Percentiles rank a stretch among this genome's conserved stretches.
Conservation (phyloP, 139 green algal species). For the Klebsormidium nitens region DNA sequence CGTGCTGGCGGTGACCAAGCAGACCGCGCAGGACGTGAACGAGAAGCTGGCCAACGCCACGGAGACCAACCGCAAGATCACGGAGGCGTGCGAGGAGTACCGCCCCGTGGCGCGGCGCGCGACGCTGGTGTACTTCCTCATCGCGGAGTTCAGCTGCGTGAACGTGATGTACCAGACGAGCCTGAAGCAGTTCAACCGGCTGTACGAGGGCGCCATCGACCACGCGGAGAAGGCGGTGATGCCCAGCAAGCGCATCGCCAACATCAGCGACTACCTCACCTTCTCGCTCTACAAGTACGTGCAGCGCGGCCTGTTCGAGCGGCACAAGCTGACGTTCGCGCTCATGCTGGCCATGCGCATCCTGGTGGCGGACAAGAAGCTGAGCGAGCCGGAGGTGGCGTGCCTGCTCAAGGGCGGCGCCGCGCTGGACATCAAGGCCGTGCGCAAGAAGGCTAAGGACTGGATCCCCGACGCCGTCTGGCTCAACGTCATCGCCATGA, state of each 20-base stretch:
- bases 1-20: conserved; percentile 87
- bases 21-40: conserved; percentile 78
- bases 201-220: conserved; percentile 79
- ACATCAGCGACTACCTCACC: conserved; percentile 92
- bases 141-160: conserved; percentile 82
- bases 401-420: conserved; percentile 83
- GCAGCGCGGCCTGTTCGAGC: conserved; percentile 89
- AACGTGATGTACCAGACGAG: conserved; percentile 96
- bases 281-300: conserved; percentile 89
- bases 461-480: conserved; percentile 84
- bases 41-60: conserved; percentile 78
- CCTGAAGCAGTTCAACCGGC: conserved; percentile 68
- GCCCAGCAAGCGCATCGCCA: conserved; percentile 82
- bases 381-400: conserved; percentile 59
- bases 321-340: conserved; percentile 91
- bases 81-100: conserved; percentile 92
- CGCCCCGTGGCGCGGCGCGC: conserved; percentile 79
- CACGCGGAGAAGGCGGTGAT: conserved; percentile 69
- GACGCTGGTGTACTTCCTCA: conserved; percentile 89
- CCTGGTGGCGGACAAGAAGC: conserved; percentile 55
- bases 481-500: conserved; percentile 77
- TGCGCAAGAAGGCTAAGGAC: conserved; percentile 86
- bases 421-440: conserved; percentile 71
- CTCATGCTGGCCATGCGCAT: conserved; percentile 88
- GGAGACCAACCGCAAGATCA: conserved; percentile 91